Evolutionary conservation across 805 yeast species (phyloP), one percentile per base, ranked within the genome.

Genomic region (Isabelozyma rhagii): DNA sequence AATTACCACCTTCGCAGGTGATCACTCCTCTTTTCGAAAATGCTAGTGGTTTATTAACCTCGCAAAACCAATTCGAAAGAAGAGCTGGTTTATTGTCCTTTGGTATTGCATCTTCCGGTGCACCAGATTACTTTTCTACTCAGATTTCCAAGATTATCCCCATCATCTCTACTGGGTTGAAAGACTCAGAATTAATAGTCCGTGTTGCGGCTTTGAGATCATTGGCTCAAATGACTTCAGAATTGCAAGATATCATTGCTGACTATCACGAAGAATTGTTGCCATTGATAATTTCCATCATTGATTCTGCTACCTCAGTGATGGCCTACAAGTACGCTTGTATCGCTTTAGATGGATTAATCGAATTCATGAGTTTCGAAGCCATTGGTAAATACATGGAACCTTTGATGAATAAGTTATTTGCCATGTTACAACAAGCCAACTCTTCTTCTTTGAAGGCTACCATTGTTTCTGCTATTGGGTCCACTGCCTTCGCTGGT

Each of bases 401-500:
- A 57, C 93, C 96, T 46, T 81, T 94, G 67, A 91, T 92, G 88
- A 87, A 88, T 71, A 88, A 92, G 63, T 79, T 94, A 58, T 83
- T 92, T 76, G 82, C 80, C 51, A 87, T 94, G 88, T 80, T 93
- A 60, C 85, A 83, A 60, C 77, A 80, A 54, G 89, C 96, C 45
- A 79, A 83, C 58, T 79, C 86, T 38, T 86, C 92, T 18, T 81
- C 96, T 13, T 76, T 88, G 63, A 86, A 84, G 67, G 74, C 88
- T 45, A 89, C 89, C 52, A 85, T 88, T 63, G 97, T 94, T 51
- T 88, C 96, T 47, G 97, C 97, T 39, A 89, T 94, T 66, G 98
- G 98, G 49, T 92, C 98, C 39, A 89, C 97, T 51, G 98, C 99
- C 28, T 91, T 86, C 64, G 96, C 98, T 50, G 83, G 97, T 42